phyloP scores from a whole-genome alignment of 495 filamentous ascomycete species.

The Articulospora tetracladia region DNA sequence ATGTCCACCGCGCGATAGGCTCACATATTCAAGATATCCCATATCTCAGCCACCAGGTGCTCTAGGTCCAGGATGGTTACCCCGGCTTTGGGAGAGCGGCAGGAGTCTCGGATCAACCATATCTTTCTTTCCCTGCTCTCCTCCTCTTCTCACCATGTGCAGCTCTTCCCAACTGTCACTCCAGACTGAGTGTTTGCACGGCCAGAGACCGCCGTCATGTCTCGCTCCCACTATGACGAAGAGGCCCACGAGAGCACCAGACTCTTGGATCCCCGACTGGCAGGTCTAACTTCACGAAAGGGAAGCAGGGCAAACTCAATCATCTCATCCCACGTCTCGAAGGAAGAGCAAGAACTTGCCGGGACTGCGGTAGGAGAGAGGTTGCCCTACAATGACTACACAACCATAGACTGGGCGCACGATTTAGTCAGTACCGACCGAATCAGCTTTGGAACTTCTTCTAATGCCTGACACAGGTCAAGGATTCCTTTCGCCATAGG shows the following conservation, averaged over 20 bases:
- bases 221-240: conserved; percentile 13
- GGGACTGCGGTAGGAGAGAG: conserved; percentile 46
- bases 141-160: not conserved
- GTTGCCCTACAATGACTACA: conserved; percentile 54
- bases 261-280: conserved; percentile 11
- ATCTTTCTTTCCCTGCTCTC: not conserved
- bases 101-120: not conserved
- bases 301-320: conserved; percentile 10
- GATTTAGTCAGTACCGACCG: conserved; percentile 37
- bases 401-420: conserved; percentile 57
- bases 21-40: not conserved
- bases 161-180: not conserved
- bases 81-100: not conserved
- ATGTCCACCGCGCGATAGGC: too few species aligned
- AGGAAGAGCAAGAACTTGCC: conserved; percentile 40
- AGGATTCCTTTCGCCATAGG: conserved; percentile 51
- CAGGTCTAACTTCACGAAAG: conserved; percentile 1
- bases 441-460: not conserved
- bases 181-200: not conserved
- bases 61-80: not conserved
- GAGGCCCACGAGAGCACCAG: conserved; percentile 15
- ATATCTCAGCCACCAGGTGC: not conserved
- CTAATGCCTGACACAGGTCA: conserved; percentile 35
- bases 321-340: conserved; percentile 27
- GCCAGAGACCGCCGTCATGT: not conserved